Conservation (phyloP, 2,329 filamentous ascomycete species). For the Sporothrix inflata region DNA sequence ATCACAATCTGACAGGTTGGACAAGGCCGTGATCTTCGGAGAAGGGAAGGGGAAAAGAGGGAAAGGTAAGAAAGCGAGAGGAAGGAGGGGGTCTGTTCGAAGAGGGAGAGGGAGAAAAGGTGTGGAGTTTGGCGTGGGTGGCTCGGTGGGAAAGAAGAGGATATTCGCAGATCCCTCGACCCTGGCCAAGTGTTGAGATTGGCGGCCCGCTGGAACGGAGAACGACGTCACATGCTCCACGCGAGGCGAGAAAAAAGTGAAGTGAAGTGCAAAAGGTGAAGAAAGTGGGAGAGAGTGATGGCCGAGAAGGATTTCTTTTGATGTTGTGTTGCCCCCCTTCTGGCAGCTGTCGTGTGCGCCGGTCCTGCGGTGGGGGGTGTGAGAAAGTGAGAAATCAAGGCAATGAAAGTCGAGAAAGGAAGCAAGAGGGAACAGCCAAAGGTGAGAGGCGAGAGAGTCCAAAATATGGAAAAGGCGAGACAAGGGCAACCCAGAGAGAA, state of each 20-base stretch:
- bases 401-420: not conserved
- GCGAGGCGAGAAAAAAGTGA: slow-evolving; percentile 21
- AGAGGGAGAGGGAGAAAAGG: slow-evolving; percentile 8
- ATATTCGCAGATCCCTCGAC: slow-evolving; percentile 7
- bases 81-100: not conserved
- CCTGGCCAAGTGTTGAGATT: slow-evolving; percentile 24
- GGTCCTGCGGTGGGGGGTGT: not conserved
- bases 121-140: too few relatives aligned
- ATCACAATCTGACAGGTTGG: slow-evolving; percentile 29
- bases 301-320: not conserved
- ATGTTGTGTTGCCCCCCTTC: slow-evolving; percentile 16
- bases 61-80: not conserved
- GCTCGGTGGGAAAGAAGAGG: not conserved
- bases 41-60: not conserved
- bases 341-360: slow-evolving; percentile 16
- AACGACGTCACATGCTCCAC: slow-evolving; percentile 31
- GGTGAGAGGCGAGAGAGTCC: not conserved
- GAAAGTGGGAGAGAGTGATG: not conserved
- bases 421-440: not conserved
- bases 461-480: slow-evolving; percentile 7
- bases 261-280: not conserved
- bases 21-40: slow-evolving; percentile 19
- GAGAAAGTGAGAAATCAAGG: not conserved
- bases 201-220: slow-evolving; percentile 28
- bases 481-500: not conserved